Conservation (phyloP, 2,329 filamentous ascomycete species). For the Xylariales sp. region DNA sequence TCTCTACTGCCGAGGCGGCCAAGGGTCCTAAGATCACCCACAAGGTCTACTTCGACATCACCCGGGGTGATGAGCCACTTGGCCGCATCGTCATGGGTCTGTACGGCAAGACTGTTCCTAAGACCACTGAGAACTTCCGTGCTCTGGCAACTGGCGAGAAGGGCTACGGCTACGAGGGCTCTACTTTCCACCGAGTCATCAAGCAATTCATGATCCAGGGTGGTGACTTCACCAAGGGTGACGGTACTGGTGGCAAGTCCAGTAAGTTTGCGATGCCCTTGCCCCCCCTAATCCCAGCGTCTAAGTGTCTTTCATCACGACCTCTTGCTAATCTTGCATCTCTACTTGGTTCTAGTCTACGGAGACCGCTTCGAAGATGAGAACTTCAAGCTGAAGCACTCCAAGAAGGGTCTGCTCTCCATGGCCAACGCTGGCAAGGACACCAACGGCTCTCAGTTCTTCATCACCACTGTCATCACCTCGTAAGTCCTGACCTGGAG, state of each 20-base stretch:
- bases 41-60: slow-evolving; percentile 89
- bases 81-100: slow-evolving; percentile 78
- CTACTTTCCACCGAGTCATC: slow-evolving; percentile 85
- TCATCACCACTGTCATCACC: slow-evolving; percentile 81
- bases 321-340: neutral
- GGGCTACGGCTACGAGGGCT: slow-evolving; percentile 78
- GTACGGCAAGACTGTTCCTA: slow-evolving; percentile 82
- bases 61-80: slow-evolving; percentile 67
- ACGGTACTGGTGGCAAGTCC: slow-evolving; percentile 81
- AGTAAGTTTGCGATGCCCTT: slow-evolving; percentile 50
- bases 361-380: slow-evolving; percentile 80
- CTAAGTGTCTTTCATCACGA: neutral
- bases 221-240: slow-evolving; percentile 79
- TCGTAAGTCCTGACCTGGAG: no score
- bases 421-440: slow-evolving; percentile 85
- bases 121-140: slow-evolving; percentile 71
- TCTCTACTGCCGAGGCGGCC: slow-evolving; percentile 66
- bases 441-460: slow-evolving; percentile 87
- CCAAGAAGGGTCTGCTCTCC: slow-evolving; percentile 76
- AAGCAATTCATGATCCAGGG: slow-evolving; percentile 91
- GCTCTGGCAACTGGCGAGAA: slow-evolving; percentile 81
- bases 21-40: slow-evolving; percentile 94
- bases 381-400: slow-evolving; percentile 95
- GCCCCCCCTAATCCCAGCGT: neutral
- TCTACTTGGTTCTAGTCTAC: slow-evolving; percentile 72